These are phyloP conservation scores for Pseudohyphozyma bogoriensis DNA, from an alignment of 768 basidiomycete species.

Conservation along the genomic window DNA sequence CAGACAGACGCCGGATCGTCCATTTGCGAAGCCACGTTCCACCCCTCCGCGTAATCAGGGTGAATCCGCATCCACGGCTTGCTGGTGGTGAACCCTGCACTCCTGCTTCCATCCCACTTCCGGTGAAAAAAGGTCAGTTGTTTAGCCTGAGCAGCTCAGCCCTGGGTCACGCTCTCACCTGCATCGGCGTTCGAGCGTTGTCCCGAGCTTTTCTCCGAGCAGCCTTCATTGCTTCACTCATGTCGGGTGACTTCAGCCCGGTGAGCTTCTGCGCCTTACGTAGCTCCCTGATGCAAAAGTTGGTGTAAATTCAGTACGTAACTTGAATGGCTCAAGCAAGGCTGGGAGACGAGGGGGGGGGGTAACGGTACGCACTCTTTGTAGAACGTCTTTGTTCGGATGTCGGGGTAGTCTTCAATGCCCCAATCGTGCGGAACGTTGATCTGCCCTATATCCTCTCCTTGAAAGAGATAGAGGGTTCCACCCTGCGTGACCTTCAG, in stretches of 20 bases:
- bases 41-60: constrained; percentile 13
- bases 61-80: constrained; percentile 23
- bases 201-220: constrained; percentile 43
- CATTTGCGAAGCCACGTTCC: constrained; percentile 43
- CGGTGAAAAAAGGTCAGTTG: too few relatives aligned
- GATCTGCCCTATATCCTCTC: constrained; percentile 52
- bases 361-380: background rate
- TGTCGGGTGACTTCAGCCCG: background rate
- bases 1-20: constrained; percentile 42
- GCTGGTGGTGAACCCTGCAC: constrained; percentile 10
- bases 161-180: constrained; percentile 8
- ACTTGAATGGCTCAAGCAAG: too few relatives aligned
- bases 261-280: background rate
- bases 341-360: too few relatives aligned
- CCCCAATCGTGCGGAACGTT: constrained; percentile 47
- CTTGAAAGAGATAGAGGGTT: background rate
- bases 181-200: constrained; percentile 57
- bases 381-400: background rate
- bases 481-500: background rate
- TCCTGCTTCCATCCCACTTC: background rate
- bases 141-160: too few relatives aligned
- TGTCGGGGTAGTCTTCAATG: constrained; percentile 43
- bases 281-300: constrained; percentile 9
- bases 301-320: too few relatives aligned
- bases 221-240: constrained; percentile 5